Evolutionary conservation across 31 red algal species (phyloP).

Genomic region (Porphyra umbilicalis): DNA sequence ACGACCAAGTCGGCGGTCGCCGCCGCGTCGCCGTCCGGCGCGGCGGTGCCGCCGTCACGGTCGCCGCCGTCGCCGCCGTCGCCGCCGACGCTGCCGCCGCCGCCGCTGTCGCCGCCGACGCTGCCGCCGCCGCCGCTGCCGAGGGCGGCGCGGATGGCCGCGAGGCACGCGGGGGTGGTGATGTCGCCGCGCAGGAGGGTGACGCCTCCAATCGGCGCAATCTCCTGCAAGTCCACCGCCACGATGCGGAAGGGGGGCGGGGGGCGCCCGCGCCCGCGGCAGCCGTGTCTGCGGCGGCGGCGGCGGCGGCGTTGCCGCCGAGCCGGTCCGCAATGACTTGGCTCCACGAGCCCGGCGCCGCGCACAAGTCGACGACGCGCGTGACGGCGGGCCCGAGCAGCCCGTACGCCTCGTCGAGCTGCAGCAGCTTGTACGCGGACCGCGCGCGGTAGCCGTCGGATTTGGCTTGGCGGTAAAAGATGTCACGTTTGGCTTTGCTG

Average conservation of each 20-base stretch:
- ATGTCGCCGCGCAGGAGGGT: slow-evolving; percentile 63
- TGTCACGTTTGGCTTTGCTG: slow-evolving; percentile 71
- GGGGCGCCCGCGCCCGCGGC: neutral
- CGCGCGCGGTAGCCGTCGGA: slow-evolving; percentile 66
- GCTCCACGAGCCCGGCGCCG: slow-evolving; percentile 81
- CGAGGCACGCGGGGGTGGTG: slow-evolving; percentile 26
- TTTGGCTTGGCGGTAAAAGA: slow-evolving; percentile 86
- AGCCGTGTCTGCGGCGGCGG: neutral
- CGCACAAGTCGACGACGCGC: slow-evolving; percentile 62
- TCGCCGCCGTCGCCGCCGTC: no score
- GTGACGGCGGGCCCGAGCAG: slow-evolving; percentile 26
- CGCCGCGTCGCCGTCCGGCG: no score
- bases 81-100: no score
- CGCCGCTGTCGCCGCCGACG: no score
- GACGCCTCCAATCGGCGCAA: slow-evolving; percentile 66
- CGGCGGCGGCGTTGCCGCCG: neutral
- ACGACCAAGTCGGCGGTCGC: slow-evolving; percentile 45
- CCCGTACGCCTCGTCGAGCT: slow-evolving; percentile 73
- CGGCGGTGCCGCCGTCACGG: no score
- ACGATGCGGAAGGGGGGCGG: slow-evolving; percentile 1
- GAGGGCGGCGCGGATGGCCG: slow-evolving; percentile 13
- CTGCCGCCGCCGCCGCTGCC: no score
- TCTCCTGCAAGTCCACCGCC: slow-evolving; percentile 72
- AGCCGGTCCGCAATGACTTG: slow-evolving; percentile 37
- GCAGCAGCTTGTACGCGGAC: slow-evolving; percentile 73